Evolutionary conservation across 192 early-diverging fungal genomes (phyloP).

Genomic region (Geranomyces variabilis): DNA sequence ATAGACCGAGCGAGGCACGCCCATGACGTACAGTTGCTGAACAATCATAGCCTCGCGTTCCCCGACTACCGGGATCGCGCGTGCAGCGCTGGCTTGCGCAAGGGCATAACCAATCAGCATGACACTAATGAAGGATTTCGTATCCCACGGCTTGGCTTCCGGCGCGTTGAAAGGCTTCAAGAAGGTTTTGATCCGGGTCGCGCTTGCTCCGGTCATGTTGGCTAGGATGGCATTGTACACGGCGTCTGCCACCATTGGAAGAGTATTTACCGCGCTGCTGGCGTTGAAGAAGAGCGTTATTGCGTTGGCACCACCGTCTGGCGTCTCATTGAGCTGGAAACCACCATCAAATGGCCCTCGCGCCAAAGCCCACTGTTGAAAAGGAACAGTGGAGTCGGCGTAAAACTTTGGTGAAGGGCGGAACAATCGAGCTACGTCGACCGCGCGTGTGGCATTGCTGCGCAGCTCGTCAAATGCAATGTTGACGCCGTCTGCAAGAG

Average conservation of each 20-base stretch:
- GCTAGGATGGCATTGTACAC: background rate
- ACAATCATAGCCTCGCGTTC: constrained; percentile 11
- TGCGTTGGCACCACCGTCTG: background rate
- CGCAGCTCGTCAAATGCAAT: background rate
- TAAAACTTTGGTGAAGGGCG: background rate
- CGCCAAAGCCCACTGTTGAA: background rate
- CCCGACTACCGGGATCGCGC: constrained; percentile 3
- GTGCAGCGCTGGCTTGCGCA: background rate
- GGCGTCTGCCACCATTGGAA: background rate
- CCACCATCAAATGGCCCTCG: background rate
- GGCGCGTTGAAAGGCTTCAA: background rate
- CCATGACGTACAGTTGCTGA: constrained; percentile 12
- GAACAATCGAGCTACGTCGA: background rate
- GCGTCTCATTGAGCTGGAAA: background rate
- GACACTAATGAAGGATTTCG: background rate
- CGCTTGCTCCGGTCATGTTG: background rate
- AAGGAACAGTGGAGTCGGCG: background rate
- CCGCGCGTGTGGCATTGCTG: constrained; percentile 2
- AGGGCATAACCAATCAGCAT: constrained; percentile 8
- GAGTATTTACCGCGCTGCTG: background rate
- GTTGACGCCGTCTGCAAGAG: background rate
- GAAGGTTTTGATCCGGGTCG: background rate
- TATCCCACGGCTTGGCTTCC: background rate
- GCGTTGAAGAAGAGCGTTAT: background rate
- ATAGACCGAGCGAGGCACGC: constrained; percentile 6